These are phyloP conservation scores for Cladosporium austrohemisphaericum DNA, from an alignment of 2,329 filamentous ascomycete genomes.

Conservation along the genomic window DNA sequence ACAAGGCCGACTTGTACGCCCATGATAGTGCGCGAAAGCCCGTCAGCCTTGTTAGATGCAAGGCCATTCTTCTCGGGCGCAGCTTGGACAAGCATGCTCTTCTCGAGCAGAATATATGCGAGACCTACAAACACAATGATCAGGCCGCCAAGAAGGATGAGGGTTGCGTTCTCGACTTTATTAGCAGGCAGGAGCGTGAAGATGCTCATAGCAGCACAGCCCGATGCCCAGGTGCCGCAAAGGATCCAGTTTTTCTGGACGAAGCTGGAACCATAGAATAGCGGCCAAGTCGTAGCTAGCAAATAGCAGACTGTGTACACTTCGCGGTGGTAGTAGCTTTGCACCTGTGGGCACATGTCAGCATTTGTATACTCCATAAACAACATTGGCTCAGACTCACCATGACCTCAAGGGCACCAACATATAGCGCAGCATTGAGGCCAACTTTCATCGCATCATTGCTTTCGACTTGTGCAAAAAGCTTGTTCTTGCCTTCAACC, in stretches of 20 bases:
- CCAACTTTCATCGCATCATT: slow-evolving; percentile 56
- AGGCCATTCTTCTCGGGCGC: slow-evolving; percentile 32
- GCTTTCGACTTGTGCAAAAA: slow-evolving; percentile 66
- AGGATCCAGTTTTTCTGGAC: slow-evolving; percentile 62
- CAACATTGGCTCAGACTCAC: slow-evolving; percentile 31
- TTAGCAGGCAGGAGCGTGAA: slow-evolving; percentile 87
- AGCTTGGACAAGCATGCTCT: slow-evolving; percentile 50
- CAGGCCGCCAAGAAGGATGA: slow-evolving; percentile 71
- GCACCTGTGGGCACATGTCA: slow-evolving; percentile 54
- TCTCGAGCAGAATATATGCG: slow-evolving; percentile 76
- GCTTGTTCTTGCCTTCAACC: slow-evolving; percentile 58
- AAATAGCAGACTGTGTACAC: slow-evolving; percentile 79
- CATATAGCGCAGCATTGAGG: slow-evolving; percentile 63
- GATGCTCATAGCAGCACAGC: slow-evolving; percentile 78
- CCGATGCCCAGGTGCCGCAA: slow-evolving; percentile 66
- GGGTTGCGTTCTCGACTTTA: slow-evolving; percentile 71
- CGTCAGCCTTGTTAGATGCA: slow-evolving; percentile 35
- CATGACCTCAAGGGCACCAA: slow-evolving; percentile 74
- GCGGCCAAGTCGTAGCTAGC: slow-evolving; percentile 73
- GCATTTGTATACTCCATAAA: not conserved
- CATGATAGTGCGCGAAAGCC: slow-evolving; percentile 56
- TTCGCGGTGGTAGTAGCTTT: slow-evolving; percentile 88
- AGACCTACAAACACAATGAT: slow-evolving; percentile 75
- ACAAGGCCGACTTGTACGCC: slow-evolving; percentile 76
- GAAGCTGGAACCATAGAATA: slow-evolving; percentile 69